A percentile compares a stretch with the other conserved stretches of the same genome.
Evolutionary conservation across 257 asterid genomes (phyloP).

Genomic region (Solanum sparsipilum): DNA sequence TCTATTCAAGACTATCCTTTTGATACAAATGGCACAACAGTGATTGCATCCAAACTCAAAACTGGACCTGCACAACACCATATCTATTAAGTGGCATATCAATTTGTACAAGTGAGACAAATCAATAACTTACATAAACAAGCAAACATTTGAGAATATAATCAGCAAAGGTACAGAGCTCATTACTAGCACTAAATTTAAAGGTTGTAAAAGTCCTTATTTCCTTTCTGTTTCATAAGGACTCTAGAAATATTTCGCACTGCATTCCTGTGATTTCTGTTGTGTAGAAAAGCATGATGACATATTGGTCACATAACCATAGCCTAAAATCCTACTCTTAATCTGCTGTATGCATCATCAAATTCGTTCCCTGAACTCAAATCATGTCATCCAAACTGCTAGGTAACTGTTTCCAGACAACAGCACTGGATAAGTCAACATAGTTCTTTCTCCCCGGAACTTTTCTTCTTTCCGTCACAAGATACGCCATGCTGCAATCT

Average conservation of each 20-base stretch:
- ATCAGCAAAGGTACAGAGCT: not conserved
- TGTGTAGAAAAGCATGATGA: not conserved
- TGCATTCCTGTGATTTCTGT: not conserved
- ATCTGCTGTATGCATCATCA: not conserved
- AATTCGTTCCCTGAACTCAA: not conserved
- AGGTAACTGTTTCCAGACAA: not conserved
- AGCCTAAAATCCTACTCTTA: not conserved
- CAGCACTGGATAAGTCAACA: not conserved
- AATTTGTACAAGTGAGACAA: not conserved
- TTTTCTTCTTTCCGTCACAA: not conserved
- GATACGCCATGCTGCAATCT: not conserved
- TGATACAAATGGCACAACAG: not conserved
- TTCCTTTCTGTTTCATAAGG: not conserved
- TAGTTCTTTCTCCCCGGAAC: not conserved
- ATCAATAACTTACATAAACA: not conserved
- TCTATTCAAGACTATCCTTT: not conserved
- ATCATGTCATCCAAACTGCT: not conserved
- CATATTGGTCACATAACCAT: not conserved
- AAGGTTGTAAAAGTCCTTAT: not conserved
- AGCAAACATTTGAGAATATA: not conserved
- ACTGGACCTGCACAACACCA: not conserved
- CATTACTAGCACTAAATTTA: not conserved
- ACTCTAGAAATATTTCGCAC: not conserved
- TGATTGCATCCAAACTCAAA: not conserved
- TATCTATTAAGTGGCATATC: not conserved